Evolutionary conservation across 2,329 filamentous ascomycete genomes (phyloP).

Genomic region (Verticillium dahliae): DNA sequence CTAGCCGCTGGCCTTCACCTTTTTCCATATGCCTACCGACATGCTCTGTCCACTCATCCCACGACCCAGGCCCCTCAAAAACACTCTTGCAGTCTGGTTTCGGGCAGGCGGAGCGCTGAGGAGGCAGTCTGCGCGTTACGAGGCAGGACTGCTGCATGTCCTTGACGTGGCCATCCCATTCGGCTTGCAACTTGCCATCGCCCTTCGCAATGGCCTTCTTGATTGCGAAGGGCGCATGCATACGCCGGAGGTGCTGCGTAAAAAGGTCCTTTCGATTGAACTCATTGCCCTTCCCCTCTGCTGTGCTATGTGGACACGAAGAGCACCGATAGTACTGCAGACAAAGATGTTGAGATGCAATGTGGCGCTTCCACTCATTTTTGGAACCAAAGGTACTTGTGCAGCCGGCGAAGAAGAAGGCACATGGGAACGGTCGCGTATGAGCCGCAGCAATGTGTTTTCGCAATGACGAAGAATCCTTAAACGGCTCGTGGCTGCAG

Average conservation of each 20-base stretch:
- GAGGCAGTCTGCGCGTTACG: conserved; percentile 60
- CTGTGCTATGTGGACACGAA: conserved; percentile 45
- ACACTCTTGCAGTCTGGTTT: conserved; percentile 62
- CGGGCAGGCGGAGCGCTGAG: conserved; percentile 64
- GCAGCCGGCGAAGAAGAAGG: conserved; percentile 80
- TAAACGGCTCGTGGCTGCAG: conserved; percentile 60
- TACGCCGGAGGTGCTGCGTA: conserved; percentile 86
- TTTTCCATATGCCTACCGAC: conserved; percentile 85
- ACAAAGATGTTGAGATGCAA: conserved; percentile 81
- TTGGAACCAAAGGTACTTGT: conserved; percentile 80
- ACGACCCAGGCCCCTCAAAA: conserved; percentile 68
- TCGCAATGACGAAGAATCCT: conserved; percentile 58
- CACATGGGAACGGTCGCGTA: conserved; percentile 74
- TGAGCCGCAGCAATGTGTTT: conserved; percentile 65
- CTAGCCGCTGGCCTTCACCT: conserved; percentile 50
- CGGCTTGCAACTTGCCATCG: conserved; percentile 51
- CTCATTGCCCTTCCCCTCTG: conserved; percentile 55
- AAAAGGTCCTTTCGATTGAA: conserved; percentile 97
- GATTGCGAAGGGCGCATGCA: conserved; percentile 73
- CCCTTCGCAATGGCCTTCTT: conserved; percentile 50
- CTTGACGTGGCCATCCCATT: conserved; percentile 61
- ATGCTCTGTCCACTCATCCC: conserved; percentile 91
- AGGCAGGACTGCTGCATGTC: conserved; percentile 71
- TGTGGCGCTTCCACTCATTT: conserved; percentile 97
- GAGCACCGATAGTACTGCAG: conserved; percentile 60